Evolutionary conservation across 805 yeast species (phyloP), one percentile per base, ranked within the genome.

Genomic region (Suhomyces sp.): DNA sequence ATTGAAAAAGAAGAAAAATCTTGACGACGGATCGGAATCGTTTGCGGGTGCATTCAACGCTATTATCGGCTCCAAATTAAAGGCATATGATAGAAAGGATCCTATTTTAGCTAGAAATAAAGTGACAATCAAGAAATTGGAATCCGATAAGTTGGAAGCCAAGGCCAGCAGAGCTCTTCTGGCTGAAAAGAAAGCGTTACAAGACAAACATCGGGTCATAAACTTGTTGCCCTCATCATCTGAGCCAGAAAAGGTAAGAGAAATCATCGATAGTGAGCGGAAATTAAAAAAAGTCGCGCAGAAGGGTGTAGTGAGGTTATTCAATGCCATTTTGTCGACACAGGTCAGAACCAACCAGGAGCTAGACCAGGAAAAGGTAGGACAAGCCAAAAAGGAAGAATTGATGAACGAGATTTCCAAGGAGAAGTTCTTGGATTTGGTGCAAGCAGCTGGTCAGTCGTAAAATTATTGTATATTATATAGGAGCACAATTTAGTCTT

Each of bases 61-160:
- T 13, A 87, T 93, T 60, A 72, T 93, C 48, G 87, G 87, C 4
- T 89, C 98, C 1, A 85, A 83, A 61, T 76, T 93, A 58, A 94
- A 94, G 66, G 96, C 97, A 0, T 87, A 93, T 61, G 90, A 87
- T 63, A 79, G 97, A 63, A 80, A 80, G 44, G 96, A 92, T 66
- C 99, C 99, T 2, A 89, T 93, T 51, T 78, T 93, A 71, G 92
- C 93, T 6, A 84, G 98, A 70, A 87, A 88, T 62, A 87, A 86
- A 58, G 76, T 79, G 41, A 80, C 85, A 0, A 55, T 84, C 47
- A 86, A 85, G 69, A 85, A 88, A 58, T 78, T 87, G 51, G 97
- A 92, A 59, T 80, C 84, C 29, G 89, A 88, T 48, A 88, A 87
- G 62, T 73, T 94, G 44, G 97, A 93, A 60, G 81, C 82, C 53